These are phyloP conservation scores for Trichoderma afroharzianum DNA, from an alignment of 2,329 filamentous ascomycete species.

Conservation along the genomic window DNA sequence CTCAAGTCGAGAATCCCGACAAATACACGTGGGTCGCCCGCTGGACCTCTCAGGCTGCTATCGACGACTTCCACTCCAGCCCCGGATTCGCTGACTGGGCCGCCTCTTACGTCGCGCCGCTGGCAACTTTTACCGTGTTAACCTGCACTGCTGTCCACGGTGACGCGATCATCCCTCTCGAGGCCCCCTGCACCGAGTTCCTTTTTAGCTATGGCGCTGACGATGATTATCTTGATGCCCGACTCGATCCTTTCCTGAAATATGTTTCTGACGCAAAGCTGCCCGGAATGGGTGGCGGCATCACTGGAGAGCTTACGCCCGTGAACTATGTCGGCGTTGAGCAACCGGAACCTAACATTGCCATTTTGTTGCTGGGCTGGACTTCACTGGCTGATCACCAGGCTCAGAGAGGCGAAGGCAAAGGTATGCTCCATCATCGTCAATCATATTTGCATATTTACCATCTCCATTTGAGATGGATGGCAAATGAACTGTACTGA, in stretches of 20 bases:
- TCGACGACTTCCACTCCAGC: conserved; percentile 40
- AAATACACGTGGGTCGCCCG: conserved; percentile 32
- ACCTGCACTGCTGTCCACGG: conserved; percentile 22
- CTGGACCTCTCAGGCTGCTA: conserved; percentile 33
- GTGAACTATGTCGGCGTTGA: conserved; percentile 28
- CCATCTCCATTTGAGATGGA: not conserved
- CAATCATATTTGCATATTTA: not conserved
- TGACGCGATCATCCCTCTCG: conserved; percentile 28
- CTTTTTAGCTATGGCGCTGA: conserved; percentile 34
- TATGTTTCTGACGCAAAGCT: conserved; percentile 23
- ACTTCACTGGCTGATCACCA: conserved; percentile 38
- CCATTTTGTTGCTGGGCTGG: conserved; percentile 37
- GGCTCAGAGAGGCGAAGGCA: conserved; percentile 30
- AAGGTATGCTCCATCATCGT: conserved; percentile 22
- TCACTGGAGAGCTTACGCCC: conserved; percentile 33
- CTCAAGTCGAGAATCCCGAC: conserved; percentile 32
- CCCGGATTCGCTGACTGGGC: conserved; percentile 40
- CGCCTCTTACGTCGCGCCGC: conserved; percentile 33
- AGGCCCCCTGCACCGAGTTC: conserved; percentile 38
- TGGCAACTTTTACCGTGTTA: conserved; percentile 26
- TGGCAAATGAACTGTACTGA: not conserved
- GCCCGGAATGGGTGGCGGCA: conserved; percentile 32
- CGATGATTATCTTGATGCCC: conserved; percentile 29
- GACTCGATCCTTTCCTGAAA: conserved; percentile 29
- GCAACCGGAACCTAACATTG: conserved; percentile 29